Evolutionary conservation across 2,329 filamentous ascomycete genomes (phyloP).

Genomic region (Podosphaera xanthii): DNA sequence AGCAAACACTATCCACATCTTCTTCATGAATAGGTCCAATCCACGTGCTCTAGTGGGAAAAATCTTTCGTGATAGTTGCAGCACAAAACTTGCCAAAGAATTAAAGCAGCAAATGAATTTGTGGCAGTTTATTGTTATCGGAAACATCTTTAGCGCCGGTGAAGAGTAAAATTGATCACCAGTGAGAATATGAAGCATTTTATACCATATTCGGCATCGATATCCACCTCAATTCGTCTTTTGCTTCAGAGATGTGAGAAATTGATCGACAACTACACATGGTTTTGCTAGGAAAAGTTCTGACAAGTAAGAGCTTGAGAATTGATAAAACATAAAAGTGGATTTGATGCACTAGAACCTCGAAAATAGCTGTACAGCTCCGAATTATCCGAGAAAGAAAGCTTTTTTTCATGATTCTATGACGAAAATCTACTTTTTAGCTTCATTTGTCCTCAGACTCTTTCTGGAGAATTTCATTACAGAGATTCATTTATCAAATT

Average conservation of each 20-base stretch:
- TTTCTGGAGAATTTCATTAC: no score
- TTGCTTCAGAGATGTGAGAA: neutral
- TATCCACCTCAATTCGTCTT: neutral
- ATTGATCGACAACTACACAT: neutral
- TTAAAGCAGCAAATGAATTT: neutral
- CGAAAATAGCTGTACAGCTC: neutral
- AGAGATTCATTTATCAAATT: no score
- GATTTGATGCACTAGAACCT: neutral
- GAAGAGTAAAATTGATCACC: neutral
- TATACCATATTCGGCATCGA: neutral
- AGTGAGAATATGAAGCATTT: neutral
- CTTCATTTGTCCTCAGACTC: no score
- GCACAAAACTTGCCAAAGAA: neutral
- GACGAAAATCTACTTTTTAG: no score
- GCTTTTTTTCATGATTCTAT: no score
- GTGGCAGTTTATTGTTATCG: neutral
- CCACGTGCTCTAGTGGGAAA: conserved; percentile 59
- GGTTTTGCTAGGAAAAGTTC: neutral
- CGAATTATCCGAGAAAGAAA: no score
- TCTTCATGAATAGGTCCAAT: conserved; percentile 30
- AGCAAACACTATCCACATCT: conserved; percentile 42
- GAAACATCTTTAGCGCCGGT: neutral
- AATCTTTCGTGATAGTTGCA: conserved; percentile 40
- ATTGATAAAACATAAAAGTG: neutral
- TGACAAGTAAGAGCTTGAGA: neutral